These are phyloP conservation scores for Stellera chamaejasme DNA, from an alignment of 345 rosid genomes.

Conservation along the genomic window DNA sequence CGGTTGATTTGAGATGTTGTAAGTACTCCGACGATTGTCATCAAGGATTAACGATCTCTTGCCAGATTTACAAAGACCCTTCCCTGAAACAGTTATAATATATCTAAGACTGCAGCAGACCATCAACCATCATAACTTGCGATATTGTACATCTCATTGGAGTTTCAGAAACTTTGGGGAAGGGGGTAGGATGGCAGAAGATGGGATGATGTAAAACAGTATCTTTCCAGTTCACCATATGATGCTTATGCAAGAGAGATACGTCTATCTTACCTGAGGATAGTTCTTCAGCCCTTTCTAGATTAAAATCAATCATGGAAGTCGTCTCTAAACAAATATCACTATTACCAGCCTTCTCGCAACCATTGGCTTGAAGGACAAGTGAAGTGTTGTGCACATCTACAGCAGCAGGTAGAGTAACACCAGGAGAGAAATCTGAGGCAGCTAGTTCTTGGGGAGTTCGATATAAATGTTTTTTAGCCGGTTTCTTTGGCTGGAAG, in stretches of 20 bases:
- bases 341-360: conserved; percentile 37
- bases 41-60: conserved; percentile 41
- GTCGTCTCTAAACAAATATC: conserved; percentile 41
- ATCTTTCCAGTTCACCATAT: too few species aligned
- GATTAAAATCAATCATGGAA: conserved; percentile 32
- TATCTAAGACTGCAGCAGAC: background rate
- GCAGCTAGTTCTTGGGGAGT: conserved; percentile 39
- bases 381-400: conserved; percentile 35
- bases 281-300: conserved; percentile 66
- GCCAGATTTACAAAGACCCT: conserved; percentile 45
- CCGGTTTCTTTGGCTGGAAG: conserved; percentile 41
- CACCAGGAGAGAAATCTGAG: conserved; percentile 62
- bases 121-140: background rate
- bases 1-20: conserved; percentile 39
- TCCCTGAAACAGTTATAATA: conserved; percentile 31
- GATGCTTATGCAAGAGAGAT: background rate
- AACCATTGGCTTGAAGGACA: conserved; percentile 30
- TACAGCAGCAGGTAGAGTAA: conserved; percentile 47
- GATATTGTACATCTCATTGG: too few species aligned
- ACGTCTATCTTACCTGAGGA: conserved; percentile 43
- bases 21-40: conserved; percentile 61
- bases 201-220: too few species aligned
- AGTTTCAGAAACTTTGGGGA: too few species aligned
- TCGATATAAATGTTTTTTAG: conserved; percentile 42
- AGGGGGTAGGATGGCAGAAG: too few species aligned